Base-by-base conservation (phyloP, 208 protist genomes). In the Strigomonas galati region DNA sequence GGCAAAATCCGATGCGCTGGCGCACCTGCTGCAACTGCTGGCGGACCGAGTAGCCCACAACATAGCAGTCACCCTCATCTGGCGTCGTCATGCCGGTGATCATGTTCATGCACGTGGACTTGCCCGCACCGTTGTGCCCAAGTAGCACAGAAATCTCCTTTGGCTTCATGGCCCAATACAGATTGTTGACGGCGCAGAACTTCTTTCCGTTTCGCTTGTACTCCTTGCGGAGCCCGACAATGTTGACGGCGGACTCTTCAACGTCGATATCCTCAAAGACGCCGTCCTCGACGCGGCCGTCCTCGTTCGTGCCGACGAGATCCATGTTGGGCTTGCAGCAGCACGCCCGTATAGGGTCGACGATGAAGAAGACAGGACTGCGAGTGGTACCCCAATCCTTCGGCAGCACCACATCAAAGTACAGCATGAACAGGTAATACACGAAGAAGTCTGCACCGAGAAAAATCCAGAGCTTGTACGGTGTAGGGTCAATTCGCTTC, bases 1-100 rank as follows among this genome's bases (percentile, higher is more conserved):
- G 91, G 79, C 95, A 98, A 1, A 96, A 76, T 53, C 96, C 95
- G 46, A 97, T 93, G 26, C 84, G 62, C 58, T 89, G 77, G 21
- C 84, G 76, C 55, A 82, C 84, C 21, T 55, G 51, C 6, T 55
- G 23, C 37, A 93, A 58, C 12, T 93, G 35, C 3, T 46, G 60
- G 12, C 67, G 68, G 44, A 98, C 74, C 10, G 83, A 91, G 43
- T 79, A 71, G 23, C 87, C 87, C 58, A 85, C 81, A 21, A 93
- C 70, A 46, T 67, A 56, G 70, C 83, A 89, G 73, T 94, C 85
- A 3, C 89, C 89, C 28, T 49, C 69, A 63, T 87, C 78, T 0
- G 84, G 61, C 32, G 71, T 65, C n/a, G 85, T 26, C 83, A 94
- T 88, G 9, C 89, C 89, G 0, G 89, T 92, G 69, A 94, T 85